Evolutionary conservation across 2,329 filamentous ascomycete genomes (phyloP).

Genomic region (Aspergillaceae sp.): DNA sequence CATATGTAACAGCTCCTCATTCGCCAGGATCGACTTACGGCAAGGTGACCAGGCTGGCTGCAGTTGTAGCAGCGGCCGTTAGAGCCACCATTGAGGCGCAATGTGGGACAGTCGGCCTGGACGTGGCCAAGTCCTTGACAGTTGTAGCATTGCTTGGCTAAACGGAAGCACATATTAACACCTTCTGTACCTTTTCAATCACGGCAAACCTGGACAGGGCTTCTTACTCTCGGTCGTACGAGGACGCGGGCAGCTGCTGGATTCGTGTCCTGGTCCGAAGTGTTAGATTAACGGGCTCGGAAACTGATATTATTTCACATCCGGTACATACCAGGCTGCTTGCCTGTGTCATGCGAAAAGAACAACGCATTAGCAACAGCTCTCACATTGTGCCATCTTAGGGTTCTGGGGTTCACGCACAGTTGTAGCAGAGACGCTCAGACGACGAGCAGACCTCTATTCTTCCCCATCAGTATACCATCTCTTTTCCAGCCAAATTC

Average conservation of each 20-base stretch:
- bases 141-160: conserved; percentile 98
- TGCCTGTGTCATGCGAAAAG: conserved; percentile 23
- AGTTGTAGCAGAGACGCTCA: conserved; percentile 99
- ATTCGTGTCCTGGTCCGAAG: conserved; percentile 66
- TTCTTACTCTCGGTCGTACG: conserved; percentile 80
- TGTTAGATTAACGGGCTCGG: conserved; percentile 11
- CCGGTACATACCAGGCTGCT: conserved; percentile 37
- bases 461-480: conserved; percentile 38
- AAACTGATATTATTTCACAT: conserved; percentile 5
- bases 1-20: neutral
- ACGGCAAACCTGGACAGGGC: conserved; percentile 1
- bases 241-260: conserved; percentile 91
- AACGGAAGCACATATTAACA: conserved; percentile 12
- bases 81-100: conserved; percentile 73
- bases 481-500: conserved; percentile 45
- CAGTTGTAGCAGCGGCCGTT: conserved; percentile 95
- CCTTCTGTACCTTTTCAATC: conserved; percentile 2
- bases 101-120: conserved; percentile 95
- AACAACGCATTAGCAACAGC: conserved; percentile 12
- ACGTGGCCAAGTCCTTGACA: conserved; percentile 98
- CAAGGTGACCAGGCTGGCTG: conserved; percentile 84
- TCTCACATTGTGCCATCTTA: neutral
- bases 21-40: conserved; percentile 48
- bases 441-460: conserved; percentile 93
- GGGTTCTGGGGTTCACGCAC: conserved; percentile 45